Percentiles rank a stretch among this genome's conserved stretches.
Evolutionary conservation across 495 filamentous ascomycete genomes (phyloP).

Genomic region (Hypoxylon lienhwacheense): DNA sequence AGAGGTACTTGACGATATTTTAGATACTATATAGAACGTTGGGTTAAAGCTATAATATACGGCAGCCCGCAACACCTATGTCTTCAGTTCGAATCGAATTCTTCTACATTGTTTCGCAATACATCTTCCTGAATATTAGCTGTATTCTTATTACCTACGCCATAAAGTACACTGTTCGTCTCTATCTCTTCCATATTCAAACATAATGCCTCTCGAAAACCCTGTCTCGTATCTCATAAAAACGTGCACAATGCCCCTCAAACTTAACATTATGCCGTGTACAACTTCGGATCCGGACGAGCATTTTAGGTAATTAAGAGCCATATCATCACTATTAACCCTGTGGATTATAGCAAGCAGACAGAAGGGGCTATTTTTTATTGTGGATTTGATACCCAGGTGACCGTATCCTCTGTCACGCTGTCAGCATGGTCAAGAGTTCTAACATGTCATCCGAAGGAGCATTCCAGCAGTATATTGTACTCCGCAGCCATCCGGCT

Average conservation of each 20-base stretch:
- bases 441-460: conserved; percentile 12
- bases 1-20: no score
- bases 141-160: no score
- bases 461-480: conserved; percentile 46
- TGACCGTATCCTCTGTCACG: conserved; percentile 46
- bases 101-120: no score
- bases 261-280: conserved; percentile 33
- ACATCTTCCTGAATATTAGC: no score
- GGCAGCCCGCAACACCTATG: no score
- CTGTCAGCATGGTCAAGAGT: conserved; percentile 14
- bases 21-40: no score
- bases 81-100: no score
- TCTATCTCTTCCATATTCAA: neutral
- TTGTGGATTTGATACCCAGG: conserved; percentile 38
- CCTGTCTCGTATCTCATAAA: conserved; percentile 7
- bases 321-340: conserved; percentile 45
- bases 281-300: conserved; percentile 37
- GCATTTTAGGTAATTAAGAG: conserved; percentile 43
- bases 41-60: no score
- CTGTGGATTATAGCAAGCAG: conserved; percentile 52
- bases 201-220: conserved; percentile 10
- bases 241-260: conserved; percentile 22
- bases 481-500: conserved; percentile 33
- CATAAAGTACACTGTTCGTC: no score
- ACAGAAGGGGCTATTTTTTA: conserved; percentile 21